phyloP scores from a whole-genome alignment of 2,329 filamentous ascomycete genomes.

The Eutypella sp. region DNA sequence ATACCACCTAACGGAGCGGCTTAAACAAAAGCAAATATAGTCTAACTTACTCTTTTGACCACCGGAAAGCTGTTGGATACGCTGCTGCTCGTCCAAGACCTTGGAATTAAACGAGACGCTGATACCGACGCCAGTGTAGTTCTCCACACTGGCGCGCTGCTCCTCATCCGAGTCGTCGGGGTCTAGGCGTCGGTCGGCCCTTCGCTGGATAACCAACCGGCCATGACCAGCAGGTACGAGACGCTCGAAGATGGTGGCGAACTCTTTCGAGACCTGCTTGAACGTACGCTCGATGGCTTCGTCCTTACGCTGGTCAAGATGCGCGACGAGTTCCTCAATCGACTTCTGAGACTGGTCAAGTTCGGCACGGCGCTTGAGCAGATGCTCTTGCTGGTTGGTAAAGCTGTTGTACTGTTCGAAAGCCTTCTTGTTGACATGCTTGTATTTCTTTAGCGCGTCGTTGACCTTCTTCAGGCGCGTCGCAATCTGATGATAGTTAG shows the following conservation, averaged over 20 bases:
- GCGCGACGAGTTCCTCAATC: slow-evolving; percentile 87
- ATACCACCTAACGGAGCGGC: slow-evolving; percentile 3
- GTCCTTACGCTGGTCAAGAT: slow-evolving; percentile 92
- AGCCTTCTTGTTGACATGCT: slow-evolving; percentile 98
- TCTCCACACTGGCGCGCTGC: slow-evolving; percentile 72
- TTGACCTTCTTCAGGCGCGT: slow-evolving; percentile 82
- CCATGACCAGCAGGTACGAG: slow-evolving; percentile 92
- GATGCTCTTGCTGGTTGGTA: slow-evolving; percentile 81
- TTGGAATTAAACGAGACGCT: slow-evolving; percentile 98
- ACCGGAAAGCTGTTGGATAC: slow-evolving; percentile 93
- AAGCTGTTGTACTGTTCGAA: slow-evolving; percentile 99
- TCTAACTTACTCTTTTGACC: slow-evolving; percentile 82
- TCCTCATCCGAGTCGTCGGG: slow-evolving; percentile 65
- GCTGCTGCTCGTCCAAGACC: slow-evolving; percentile 89
- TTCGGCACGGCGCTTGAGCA: slow-evolving; percentile 80
- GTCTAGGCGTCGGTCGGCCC: slow-evolving; percentile 66
- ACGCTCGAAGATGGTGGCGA: slow-evolving; percentile 87
- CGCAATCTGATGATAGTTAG: slow-evolving; percentile 40
- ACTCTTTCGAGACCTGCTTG: slow-evolving; percentile 93
- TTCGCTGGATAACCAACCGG: slow-evolving; percentile 85
- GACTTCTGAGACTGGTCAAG: slow-evolving; percentile 80
- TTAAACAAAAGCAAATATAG: background rate
- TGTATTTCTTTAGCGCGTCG: slow-evolving; percentile 90
- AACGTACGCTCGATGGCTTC: slow-evolving; percentile 98
- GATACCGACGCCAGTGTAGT: slow-evolving; percentile 94